Evolutionary conservation across 2,329 filamentous ascomycete genomes (phyloP).

Genomic region (Cladosporium sp.): DNA sequence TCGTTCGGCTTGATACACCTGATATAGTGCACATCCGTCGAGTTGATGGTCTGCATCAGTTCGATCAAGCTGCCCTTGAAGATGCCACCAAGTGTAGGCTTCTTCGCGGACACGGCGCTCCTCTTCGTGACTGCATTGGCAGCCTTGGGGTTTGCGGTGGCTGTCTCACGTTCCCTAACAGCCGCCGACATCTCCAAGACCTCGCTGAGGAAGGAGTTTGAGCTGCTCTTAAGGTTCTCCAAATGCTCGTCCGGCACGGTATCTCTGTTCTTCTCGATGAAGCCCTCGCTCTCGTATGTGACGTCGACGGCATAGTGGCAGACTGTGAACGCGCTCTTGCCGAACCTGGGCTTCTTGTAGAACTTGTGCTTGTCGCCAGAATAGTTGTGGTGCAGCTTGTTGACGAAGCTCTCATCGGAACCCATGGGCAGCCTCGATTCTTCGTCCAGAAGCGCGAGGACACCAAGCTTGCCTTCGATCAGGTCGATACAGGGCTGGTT

Average conservation of each 20-base stretch:
- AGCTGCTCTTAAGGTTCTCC: conserved; percentile 78
- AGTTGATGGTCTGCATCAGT: conserved; percentile 95
- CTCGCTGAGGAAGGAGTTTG: conserved; percentile 75
- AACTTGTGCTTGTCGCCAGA: conserved; percentile 86
- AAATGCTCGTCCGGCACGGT: conserved; percentile 98
- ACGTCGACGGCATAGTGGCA: conserved; percentile 98
- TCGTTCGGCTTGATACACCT: conserved; percentile 99
- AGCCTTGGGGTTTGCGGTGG: conserved; percentile 61
- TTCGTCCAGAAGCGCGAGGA: conserved; percentile 87
- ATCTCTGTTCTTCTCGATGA: conserved; percentile 99
- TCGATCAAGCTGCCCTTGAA: conserved; percentile 98
- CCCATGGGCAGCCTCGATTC: conserved; percentile 96
- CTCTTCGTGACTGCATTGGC: conserved; percentile 67
- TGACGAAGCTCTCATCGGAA: conserved; percentile 93
- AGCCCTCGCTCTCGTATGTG: conserved; percentile 97
- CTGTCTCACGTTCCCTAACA: conserved; percentile 81
- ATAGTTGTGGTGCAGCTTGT: conserved; percentile 92
- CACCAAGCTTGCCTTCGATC: conserved; percentile 93
- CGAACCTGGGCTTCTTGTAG: conserved; percentile 97
- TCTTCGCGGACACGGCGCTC: conserved; percentile 87
- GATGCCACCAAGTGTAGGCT: conserved; percentile 94
- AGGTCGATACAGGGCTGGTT: conserved; percentile 98
- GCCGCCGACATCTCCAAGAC: conserved; percentile 80
- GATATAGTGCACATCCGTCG: conserved; percentile 97
- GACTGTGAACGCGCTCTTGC: conserved; percentile 94